These are phyloP conservation scores for Globisporangium splendens DNA, from an alignment of 352 stramenopile species.

Conservation along the genomic window DNA sequence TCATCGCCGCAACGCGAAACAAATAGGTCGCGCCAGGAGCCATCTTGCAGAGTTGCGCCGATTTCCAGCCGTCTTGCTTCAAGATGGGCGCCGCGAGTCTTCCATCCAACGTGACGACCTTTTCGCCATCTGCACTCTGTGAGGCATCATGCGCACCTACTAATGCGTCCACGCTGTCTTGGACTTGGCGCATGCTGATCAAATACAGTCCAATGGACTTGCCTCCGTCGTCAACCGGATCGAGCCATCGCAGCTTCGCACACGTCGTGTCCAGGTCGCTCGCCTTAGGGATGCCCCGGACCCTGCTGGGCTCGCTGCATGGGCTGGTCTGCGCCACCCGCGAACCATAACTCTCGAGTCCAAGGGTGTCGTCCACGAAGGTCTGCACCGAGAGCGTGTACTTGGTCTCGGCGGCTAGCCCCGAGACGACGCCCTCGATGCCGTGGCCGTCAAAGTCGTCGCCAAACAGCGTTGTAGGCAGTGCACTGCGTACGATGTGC, in stretches of 20 bases:
- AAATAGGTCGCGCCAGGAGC: slow-evolving; percentile 36
- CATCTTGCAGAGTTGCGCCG: slow-evolving; percentile 39
- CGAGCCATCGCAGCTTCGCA: slow-evolving; percentile 52
- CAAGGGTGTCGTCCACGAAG: slow-evolving; percentile 48
- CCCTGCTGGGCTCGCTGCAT: slow-evolving; percentile 30
- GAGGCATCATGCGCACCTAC: slow-evolving; percentile 11
- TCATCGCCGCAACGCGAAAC: slow-evolving; percentile 65
- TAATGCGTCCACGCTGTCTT: slow-evolving; percentile 8
- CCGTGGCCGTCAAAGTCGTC: slow-evolving; percentile 78
- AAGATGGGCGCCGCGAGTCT: not conserved
- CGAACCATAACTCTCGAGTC: slow-evolving; percentile 50
- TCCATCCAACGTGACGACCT: slow-evolving; percentile 12
- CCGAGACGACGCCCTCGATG: slow-evolving; percentile 53
- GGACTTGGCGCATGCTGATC: slow-evolving; percentile 20
- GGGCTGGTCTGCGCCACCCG: slow-evolving; percentile 34
- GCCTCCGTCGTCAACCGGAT: slow-evolving; percentile 50
- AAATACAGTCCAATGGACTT: slow-evolving; percentile 41
- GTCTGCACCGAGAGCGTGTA: slow-evolving; percentile 77
- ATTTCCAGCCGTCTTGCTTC: slow-evolving; percentile 20
- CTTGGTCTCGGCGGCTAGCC: slow-evolving; percentile 46
- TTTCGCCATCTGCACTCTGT: slow-evolving; percentile 5
- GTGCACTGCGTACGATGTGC: slow-evolving; percentile 48
- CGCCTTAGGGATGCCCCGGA: slow-evolving; percentile 38
- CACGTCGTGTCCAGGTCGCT: slow-evolving; percentile 21
- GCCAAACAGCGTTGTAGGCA: slow-evolving; percentile 66